Conservation (phyloP, 345 rosid genomes). For the Reutealis trisperma region DNA sequence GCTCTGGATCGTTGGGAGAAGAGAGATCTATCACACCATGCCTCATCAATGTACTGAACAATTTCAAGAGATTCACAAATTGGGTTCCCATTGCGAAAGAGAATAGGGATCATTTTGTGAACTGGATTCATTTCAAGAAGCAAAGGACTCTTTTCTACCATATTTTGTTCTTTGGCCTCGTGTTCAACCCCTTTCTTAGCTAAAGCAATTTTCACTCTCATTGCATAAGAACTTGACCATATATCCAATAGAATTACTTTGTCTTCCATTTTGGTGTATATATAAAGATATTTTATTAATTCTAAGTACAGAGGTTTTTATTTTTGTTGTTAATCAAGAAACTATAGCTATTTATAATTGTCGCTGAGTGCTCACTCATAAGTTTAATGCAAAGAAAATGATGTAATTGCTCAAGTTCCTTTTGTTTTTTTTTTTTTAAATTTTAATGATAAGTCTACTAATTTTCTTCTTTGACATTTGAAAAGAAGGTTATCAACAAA, state of each 20-base stretch:
- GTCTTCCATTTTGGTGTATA: background rate
- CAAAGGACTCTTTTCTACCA: background rate
- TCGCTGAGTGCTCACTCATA: too few relatives aligned
- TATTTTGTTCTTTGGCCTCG: background rate
- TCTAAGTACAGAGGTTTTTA: too few relatives aligned
- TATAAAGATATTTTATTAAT: too few relatives aligned
- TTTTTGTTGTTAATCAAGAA: too few relatives aligned
- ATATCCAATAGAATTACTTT: background rate
- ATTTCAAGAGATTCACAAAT: background rate
- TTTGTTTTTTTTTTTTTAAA: too few relatives aligned
- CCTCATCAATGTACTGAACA: background rate
- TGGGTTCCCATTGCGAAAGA: background rate
- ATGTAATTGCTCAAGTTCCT: too few relatives aligned
- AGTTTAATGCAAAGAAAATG: too few relatives aligned
- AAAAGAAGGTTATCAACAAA: too few relatives aligned
- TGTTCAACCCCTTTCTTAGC: background rate
- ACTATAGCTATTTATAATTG: too few relatives aligned
- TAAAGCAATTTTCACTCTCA: background rate
- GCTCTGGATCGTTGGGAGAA: background rate
- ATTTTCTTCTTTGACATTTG: too few relatives aligned
- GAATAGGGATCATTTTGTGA: slow-evolving; percentile 4
- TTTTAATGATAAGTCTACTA: too few relatives aligned
- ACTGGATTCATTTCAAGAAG: slow-evolving; percentile 2
- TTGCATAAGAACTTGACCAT: background rate
- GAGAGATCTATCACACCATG: background rate